Conservation (phyloP, 805 yeast genomes). For the Hanseniaspora lindneri region DNA sequence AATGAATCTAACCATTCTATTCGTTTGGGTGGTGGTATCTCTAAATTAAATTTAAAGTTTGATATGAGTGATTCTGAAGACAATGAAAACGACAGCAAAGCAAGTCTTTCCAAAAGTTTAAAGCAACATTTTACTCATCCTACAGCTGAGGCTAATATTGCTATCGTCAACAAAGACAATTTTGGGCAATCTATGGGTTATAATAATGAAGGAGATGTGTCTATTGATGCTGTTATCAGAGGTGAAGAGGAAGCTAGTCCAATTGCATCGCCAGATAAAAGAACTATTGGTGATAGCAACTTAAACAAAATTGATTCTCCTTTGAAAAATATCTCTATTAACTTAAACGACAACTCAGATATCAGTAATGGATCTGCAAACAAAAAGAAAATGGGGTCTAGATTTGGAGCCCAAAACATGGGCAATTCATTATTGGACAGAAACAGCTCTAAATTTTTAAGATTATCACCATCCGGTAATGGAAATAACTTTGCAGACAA, state of each 20-base stretch:
- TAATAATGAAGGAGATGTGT: slow-evolving; percentile 1
- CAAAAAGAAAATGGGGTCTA: neutral
- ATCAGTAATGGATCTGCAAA: neutral
- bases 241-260: slow-evolving; percentile 1
- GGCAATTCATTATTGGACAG: slow-evolving; percentile 6
- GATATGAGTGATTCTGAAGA: slow-evolving; percentile 6
- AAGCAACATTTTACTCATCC: neutral
- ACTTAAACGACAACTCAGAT: slow-evolving; percentile 9
- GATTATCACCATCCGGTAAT: slow-evolving; percentile 6
- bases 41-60: slow-evolving; percentile 3
- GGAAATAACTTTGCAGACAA: neutral
- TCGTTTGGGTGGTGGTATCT: neutral
- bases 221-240: slow-evolving; percentile 12
- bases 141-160: neutral
- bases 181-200: neutral
- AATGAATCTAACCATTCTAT: slow-evolving; percentile 3
- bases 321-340: slow-evolving; percentile 8
- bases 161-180: neutral
- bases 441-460: slow-evolving; percentile 10
- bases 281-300: slow-evolving; percentile 2
- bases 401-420: neutral
- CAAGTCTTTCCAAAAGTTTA: neutral
- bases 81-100: neutral
- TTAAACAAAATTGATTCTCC: slow-evolving; percentile 13
- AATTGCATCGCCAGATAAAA: slow-evolving; percentile 7